Percentiles rank a stretch among this genome's conserved stretches.
Evolutionary conservation across 371 early-diverging fungal genomes (phyloP).

Genomic region (Sporodiniella umbellata): DNA sequence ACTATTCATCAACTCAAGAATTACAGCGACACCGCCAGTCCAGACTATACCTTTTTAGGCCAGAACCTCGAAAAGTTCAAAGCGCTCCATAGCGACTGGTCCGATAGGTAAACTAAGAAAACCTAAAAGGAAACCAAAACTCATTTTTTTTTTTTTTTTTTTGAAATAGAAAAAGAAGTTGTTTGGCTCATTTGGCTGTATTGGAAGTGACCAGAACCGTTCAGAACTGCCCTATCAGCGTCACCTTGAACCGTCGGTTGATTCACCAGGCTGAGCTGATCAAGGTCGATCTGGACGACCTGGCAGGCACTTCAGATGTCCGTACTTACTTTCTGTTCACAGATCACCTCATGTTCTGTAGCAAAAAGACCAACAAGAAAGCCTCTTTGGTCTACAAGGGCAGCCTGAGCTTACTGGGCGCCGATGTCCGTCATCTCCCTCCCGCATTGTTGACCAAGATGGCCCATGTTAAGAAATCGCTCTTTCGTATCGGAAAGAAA

Average conservation of each 20-base stretch:
- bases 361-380: slow-evolving; percentile 14
- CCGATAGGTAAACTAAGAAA: slow-evolving; percentile 13
- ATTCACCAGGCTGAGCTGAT: slow-evolving; percentile 19
- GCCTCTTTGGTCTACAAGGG: slow-evolving; percentile 14
- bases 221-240: slow-evolving; percentile 16
- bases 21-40: slow-evolving; percentile 18
- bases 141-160: background rate
- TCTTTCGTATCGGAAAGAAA: slow-evolving; percentile 9
- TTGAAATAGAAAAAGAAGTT: slow-evolving; percentile 14
- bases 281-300: slow-evolving; percentile 26
- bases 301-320: slow-evolving; percentile 12
- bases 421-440: slow-evolving; percentile 11
- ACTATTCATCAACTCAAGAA: slow-evolving; percentile 9
- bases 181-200: slow-evolving; percentile 14
- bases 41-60: slow-evolving; percentile 17
- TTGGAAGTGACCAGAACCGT: slow-evolving; percentile 17
- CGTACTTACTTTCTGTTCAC: slow-evolving; percentile 32
- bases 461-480: slow-evolving; percentile 10
- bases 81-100: slow-evolving; percentile 6
- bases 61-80: slow-evolving; percentile 5
- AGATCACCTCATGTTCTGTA: slow-evolving; percentile 14
- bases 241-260: slow-evolving; percentile 22
- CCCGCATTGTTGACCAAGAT: slow-evolving; percentile 16
- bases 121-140: background rate
- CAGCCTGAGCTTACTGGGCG: slow-evolving; percentile 6